Evolutionary conservation across 257 asterid genomes (phyloP), one percentile per base, ranked within the genome.

Genomic region (Petunia secreta): DNA sequence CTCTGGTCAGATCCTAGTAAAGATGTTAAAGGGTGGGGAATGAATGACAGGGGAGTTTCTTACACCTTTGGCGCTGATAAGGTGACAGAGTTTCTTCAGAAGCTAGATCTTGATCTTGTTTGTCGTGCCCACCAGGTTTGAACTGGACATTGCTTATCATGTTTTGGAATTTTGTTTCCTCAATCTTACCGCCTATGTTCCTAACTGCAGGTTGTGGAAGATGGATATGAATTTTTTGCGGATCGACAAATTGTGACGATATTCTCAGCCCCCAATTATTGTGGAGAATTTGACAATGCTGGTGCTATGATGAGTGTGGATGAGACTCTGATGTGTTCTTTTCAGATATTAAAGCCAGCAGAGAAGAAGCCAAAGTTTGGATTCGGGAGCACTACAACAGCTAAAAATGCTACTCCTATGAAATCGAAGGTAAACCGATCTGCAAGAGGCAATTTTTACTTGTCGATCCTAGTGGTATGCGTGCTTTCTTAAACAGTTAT

Each of bases 71-170:
- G 86, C 25, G 52, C 82, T 7, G 84, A 80, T 75, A 69, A 77
- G 67, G 86, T 80, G 15, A 80, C 82, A 0, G 84, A 84, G 79
- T 84, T 80, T 80, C 84, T 84, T 15, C 80, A 69, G 80, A 84
- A 84, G 77, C 82, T 48, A 25, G 87, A 84, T 68, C 84, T 84
- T 62, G 84, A 84, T 80, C 82, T 84, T 69, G 16, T 80, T 67
- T 83, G 87, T 83, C 82, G 84, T 15, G 82, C 84, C 77, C 82
- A 84, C 76, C 84, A 84, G 87, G 87, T 84, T 25, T 76, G 80
- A 52, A 16, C 75, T 46, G 13, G 60, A 64, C 64, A n/a, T 76
- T 64, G 41, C 41, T 36, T 53, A 1, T 3, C 25, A 34, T 7
- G 7, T 8, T 43, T 43, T 38, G 68, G 2, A 52, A 34, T 9